Evolutionary conservation across 2,329 filamentous ascomycete genomes (phyloP), one percentile per base, ranked within the genome.

Genomic region (Exserohilum turcica): DNA sequence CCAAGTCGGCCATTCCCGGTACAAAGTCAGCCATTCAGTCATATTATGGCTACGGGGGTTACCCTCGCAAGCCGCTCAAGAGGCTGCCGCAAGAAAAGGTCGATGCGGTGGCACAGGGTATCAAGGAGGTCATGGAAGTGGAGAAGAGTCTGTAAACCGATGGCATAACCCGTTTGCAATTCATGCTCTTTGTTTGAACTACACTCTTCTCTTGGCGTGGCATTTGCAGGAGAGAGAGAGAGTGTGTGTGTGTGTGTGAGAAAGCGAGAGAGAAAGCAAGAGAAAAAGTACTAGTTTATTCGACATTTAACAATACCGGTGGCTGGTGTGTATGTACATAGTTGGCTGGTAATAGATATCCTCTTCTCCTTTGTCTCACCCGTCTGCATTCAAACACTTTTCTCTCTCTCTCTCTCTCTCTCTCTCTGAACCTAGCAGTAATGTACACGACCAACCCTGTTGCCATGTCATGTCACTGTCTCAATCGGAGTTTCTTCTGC

Each of bases 1-100:
- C 91, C 57, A 92, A 92, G 78, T 82, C 88, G 0, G 89, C 89
- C 39, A 91, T 94, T 65, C 87, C 91, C 1, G 91, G 90, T n/a
- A 94, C 91, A 18, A 95, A 95, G 81, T 85, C 84, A 61, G 90
- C 88, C 9, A 86, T 95, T 64, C 86, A 94, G 78, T 85, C 80
- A 61, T 91, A 91, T 74, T 91, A 85, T 70, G 90, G 90, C 43
- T 95, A 95, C 71, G 91, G 91, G 24, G 89, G 88, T 3, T 85
- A 86, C 72, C 89, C 90, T 5, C 83, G 91, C 55, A 80, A 83
- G 65, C 91, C 91, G 46, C 80, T 92, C 61, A 87, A 86, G 80
- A 81, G 85, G 55, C 75, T 91, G 44, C 81, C 84, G 35, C 75
- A 85, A 66, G 84, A 82, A 33, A 79, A 79, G 66, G 78, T 82